Base-by-base conservation (phyloP, 1,284 basidiomycete genomes). In the Pseudozyma sp. region DNA sequence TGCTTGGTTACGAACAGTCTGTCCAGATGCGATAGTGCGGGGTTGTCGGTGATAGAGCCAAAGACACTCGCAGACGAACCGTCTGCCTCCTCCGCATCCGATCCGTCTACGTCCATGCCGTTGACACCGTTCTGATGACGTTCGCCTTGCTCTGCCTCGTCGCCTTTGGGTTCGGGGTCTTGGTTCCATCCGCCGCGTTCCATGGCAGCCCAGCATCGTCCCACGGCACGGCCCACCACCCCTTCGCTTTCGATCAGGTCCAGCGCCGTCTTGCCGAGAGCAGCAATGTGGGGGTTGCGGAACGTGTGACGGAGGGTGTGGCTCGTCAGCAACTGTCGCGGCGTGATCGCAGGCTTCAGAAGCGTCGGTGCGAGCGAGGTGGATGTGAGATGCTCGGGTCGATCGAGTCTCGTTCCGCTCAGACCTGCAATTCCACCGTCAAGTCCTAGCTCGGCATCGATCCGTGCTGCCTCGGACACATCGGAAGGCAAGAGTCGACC, bases 191-290 rank as follows among this genome's bases (percentile, higher is more conserved):
- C 72, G 17, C 72, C 72, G 2, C 73, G 65, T 35, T 81, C 82
- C 70, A 83, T 81, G 11, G 77, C 77, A 9, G 75, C 75, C 62
- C 82, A 83, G 62, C 76, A 81, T 30, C 81, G 68, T 7, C 81
- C 81, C 4, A 84, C 63, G 0, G 81, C 79, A 14, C 79, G 69
- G 3, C 74, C 68, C n/a, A 84, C 72, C 6, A 73, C 68, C 19
- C 75, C 71, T 51, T 84, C 82, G 54, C 81, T 82, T 51, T 83
- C 82, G 37, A 77, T 64, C 40, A 84, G 59, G 44, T 84, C 82
- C n/a, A 83, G 64, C 7, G 82, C 82, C 29, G 82, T 83, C 62
- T 81, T 80, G 58, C 75, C 76, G 4, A 84, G 62, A 1, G 82
- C 80, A 4, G 71, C 75, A 40, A 84, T 78, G 69, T 84, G 82